Evolutionary conservation across 176 grass and related monocot species (phyloP).

Genomic region (Carex kokanica): DNA sequence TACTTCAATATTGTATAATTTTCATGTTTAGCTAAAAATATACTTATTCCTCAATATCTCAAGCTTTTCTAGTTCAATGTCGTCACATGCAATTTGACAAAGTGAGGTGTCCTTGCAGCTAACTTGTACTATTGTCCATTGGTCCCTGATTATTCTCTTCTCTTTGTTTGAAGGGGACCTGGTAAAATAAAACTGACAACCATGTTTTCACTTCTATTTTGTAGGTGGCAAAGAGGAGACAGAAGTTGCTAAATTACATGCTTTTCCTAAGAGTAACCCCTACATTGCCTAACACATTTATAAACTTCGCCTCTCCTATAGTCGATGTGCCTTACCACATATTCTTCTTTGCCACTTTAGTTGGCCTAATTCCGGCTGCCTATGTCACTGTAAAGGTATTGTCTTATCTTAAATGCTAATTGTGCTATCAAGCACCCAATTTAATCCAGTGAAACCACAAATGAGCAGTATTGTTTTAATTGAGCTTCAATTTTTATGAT

Average conservation of each 20-base stretch:
- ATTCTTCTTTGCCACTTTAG: slow-evolving; percentile 72
- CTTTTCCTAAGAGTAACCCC: slow-evolving; percentile 95
- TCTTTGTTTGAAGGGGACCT: background rate
- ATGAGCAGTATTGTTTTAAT: background rate
- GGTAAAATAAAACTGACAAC: slow-evolving; percentile 13
- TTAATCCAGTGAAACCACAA: background rate
- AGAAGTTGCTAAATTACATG: slow-evolving; percentile 96
- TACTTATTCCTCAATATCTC: background rate
- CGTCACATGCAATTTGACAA: background rate
- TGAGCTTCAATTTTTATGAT: background rate
- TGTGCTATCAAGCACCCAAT: background rate
- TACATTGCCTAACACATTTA: slow-evolving; percentile 97
- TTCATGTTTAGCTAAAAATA: background rate
- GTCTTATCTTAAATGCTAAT: background rate
- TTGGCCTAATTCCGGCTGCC: slow-evolving; percentile 87
- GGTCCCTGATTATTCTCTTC: background rate
- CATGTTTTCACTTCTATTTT: slow-evolving; percentile 23
- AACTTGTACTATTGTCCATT: background rate
- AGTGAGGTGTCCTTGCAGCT: slow-evolving; percentile 5
- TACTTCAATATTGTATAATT: background rate
- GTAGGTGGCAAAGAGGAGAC: slow-evolving; percentile 89
- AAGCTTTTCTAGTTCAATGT: background rate
- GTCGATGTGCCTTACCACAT: slow-evolving; percentile 93
- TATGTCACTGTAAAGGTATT: slow-evolving; percentile 87
- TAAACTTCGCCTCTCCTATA: slow-evolving; percentile 96